Evolutionary conservation across 768 basidiomycete species (phyloP), one percentile per base, ranked within the genome.

Genomic region (Coprinopsis cinerea): DNA sequence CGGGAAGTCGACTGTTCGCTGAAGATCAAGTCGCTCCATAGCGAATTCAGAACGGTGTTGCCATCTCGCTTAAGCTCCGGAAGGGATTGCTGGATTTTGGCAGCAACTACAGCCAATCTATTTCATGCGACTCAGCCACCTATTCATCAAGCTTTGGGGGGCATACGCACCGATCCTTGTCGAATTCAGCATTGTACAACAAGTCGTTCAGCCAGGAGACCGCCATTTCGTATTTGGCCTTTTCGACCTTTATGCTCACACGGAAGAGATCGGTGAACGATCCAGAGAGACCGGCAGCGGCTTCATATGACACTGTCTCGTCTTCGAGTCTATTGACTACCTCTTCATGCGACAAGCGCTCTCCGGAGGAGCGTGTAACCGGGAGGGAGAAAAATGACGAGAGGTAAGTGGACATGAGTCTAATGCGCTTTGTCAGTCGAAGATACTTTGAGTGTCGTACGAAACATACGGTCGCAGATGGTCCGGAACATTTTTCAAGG

Each of bases 11-110:
- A 91, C 42, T 72, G 74, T 56, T 83, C 77, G 54, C 79, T 76
- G 59, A 79, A 88, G 22, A 92, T 60, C 23, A 90, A 60, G 52
- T 82, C 77, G 15, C 77, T 68, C 68, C 79, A 83, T 25, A 92
- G 68, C 6, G 92, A 85, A 9, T 75, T 74, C 40, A 92, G 72
- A 10, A 98, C 88, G 24, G 79, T 85, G 60, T 70, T 81, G 11
- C 93, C 95, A 61, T 91, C 86, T 32, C 96, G 81, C 73, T 97
- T 98, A 58, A 89, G 71, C 61, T 92, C 86, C 2, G 96, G 95
- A 26, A 99, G 73, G 17, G 83, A 83, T 63, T 97, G 95, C 37
- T 88, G 82, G 20, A 91, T 79, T 66, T 96, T 97, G 14, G 92
- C 91, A 40, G 89, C 73, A 23, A 81, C 82, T 44, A 98, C 82